Evolutionary conservation across 768 basidiomycete genomes (phyloP).

Genomic region (Suillus discolor): DNA sequence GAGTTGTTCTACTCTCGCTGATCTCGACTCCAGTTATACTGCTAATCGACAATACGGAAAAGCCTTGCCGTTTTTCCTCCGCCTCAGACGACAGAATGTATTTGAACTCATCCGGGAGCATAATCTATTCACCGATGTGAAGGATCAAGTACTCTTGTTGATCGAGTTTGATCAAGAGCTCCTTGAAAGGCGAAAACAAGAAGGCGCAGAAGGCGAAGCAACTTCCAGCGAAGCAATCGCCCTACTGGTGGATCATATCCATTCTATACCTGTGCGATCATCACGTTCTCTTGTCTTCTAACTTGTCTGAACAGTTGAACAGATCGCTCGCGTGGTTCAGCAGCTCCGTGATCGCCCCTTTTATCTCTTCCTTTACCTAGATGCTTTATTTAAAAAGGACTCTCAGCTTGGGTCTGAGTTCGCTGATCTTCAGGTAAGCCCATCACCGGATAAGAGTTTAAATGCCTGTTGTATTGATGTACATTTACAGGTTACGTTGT

Average conservation of each 20-base stretch:
- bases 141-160: conserved; percentile 89
- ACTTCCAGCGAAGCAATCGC: conserved; percentile 77
- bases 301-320: conserved; percentile 9
- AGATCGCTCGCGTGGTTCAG: conserved; percentile 88
- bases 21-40: conserved; percentile 59
- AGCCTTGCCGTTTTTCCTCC: conserved; percentile 88
- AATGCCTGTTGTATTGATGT: neutral
- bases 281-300: neutral
- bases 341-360: conserved; percentile 77
- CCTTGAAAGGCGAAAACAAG: conserved; percentile 55
- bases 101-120: conserved; percentile 93
- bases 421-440: conserved; percentile 78
- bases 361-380: conserved; percentile 92
- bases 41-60: conserved; percentile 92
- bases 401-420: conserved; percentile 77
- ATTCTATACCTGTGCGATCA: conserved; percentile 86
- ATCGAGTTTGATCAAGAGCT: conserved; percentile 95
- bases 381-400: conserved; percentile 87
- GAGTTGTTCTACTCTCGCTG: neutral
- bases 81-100: conserved; percentile 84
- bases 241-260: conserved; percentile 89
- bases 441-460: neutral
- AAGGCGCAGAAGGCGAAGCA: conserved; percentile 40
- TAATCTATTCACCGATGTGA: conserved; percentile 92
- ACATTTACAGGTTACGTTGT: conserved; percentile 71